Conservation (phyloP, 2,329 filamentous ascomycete genomes). For the Didymellaceae sp. region DNA sequence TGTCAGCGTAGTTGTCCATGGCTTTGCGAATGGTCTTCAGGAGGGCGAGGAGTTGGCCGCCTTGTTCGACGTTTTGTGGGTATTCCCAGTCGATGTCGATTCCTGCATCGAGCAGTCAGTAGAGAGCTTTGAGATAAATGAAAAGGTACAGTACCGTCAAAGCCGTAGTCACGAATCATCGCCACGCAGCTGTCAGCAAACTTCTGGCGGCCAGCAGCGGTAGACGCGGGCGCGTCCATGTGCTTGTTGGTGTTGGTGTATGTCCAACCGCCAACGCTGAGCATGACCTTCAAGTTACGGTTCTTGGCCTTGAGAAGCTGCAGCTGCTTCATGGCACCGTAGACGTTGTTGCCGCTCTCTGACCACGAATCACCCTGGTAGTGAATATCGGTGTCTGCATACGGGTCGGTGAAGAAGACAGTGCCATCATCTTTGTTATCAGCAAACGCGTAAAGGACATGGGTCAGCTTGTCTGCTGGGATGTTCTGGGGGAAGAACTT, state of each 20-base stretch:
- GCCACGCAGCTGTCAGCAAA: slow-evolving; percentile 77
- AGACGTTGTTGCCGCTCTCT: slow-evolving; percentile 72
- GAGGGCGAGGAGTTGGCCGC: slow-evolving; percentile 48
- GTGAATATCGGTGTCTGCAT: slow-evolving; percentile 63
- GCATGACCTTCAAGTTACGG: slow-evolving; percentile 76
- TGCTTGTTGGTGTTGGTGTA: slow-evolving; percentile 68
- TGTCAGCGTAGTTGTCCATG: slow-evolving; percentile 50
- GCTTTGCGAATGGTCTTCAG: slow-evolving; percentile 48
- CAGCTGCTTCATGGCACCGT: slow-evolving; percentile 79
- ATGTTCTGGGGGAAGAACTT: slow-evolving; percentile 87
- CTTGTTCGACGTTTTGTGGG: slow-evolving; percentile 51
- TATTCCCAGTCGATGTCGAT: slow-evolving; percentile 59
- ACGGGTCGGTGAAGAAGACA: slow-evolving; percentile 51
- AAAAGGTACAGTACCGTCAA: slow-evolving; percentile 54
- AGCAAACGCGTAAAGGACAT: slow-evolving; percentile 90
- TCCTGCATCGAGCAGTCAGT: neutral
- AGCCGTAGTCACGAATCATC: slow-evolving; percentile 79
- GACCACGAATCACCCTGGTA: slow-evolving; percentile 66
- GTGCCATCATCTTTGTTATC: slow-evolving; percentile 84
- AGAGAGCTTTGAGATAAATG: too few species aligned
- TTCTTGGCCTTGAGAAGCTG: slow-evolving; percentile 77
- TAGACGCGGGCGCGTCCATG: slow-evolving; percentile 73
- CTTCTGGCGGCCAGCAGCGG: slow-evolving; percentile 63
- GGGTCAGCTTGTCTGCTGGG: slow-evolving; percentile 80
- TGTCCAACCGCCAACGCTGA: slow-evolving; percentile 85